Conservation (phyloP, 78 protist genomes). For the Bodo saltans region DNA sequence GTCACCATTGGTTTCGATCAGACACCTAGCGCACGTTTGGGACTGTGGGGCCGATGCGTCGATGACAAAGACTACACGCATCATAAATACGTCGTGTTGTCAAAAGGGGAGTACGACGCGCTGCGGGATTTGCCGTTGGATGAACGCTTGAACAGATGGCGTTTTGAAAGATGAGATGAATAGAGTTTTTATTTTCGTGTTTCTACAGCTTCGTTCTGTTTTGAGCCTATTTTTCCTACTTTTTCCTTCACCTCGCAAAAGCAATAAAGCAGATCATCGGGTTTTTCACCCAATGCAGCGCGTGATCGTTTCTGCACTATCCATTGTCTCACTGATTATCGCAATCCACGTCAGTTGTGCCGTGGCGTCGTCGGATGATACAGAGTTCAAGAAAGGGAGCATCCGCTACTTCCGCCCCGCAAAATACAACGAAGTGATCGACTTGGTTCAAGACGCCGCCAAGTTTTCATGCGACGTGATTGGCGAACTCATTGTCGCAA, state of each 20-base stretch:
- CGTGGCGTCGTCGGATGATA: neutral
- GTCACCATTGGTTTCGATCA: neutral
- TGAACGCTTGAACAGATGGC: neutral
- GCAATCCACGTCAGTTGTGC: too few species aligned
- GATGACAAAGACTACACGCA: neutral
- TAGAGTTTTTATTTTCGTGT: neutral
- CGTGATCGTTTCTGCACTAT: too few species aligned
- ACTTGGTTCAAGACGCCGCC: neutral
- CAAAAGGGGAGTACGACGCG: neutral
- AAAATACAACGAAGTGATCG: neutral
- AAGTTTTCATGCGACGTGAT: neutral
- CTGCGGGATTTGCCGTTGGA: neutral
- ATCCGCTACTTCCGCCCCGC: neutral
- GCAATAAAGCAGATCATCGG: too few species aligned
- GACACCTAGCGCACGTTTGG: neutral
- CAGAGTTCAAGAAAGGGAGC: neutral
- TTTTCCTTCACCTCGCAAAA: neutral
- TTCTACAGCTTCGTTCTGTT: neutral
- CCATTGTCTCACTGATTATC: too few species aligned
- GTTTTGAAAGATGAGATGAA: neutral
- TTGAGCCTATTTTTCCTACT: neutral
- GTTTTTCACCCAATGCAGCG: too few species aligned
- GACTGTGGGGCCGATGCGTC: neutral
- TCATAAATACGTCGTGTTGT: neutral
- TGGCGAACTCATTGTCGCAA: neutral